Evolutionary conservation across 2,329 filamentous ascomycete species (phyloP).

Genomic region (Erysiphe pulchra): DNA sequence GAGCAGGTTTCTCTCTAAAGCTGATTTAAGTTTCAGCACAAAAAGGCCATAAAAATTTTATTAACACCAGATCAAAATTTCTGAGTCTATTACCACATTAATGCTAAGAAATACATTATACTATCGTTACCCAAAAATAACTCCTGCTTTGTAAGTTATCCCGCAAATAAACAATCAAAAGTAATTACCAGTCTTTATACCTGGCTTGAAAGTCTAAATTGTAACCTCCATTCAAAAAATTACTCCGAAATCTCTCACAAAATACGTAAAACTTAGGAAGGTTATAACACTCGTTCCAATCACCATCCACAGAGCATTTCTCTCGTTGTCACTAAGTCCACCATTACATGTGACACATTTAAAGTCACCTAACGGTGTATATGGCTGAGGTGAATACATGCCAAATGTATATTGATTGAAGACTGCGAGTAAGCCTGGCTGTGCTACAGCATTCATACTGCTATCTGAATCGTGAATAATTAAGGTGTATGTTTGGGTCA

Average conservation of each 20-base stretch:
- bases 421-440: conserved; percentile 28
- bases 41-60: neutral
- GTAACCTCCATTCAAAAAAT: conserved; percentile 10
- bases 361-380: conserved; percentile 26
- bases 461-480: conserved; percentile 33
- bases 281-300: conserved; percentile 29
- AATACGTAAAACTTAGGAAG: conserved; percentile 36
- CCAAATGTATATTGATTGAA: conserved; percentile 27
- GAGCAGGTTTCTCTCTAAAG: conserved; percentile 39
- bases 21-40: conserved; percentile 19
- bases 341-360: conserved; percentile 30
- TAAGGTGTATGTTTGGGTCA: conserved; percentile 31
- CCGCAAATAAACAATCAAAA: neutral
- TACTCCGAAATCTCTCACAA: conserved; percentile 22
- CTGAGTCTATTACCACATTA: no score
- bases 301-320: conserved; percentile 23
- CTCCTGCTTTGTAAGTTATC: neutral
- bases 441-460: conserved; percentile 21
- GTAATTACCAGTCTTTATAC: neutral
- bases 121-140: neutral
- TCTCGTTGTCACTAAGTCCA: conserved; percentile 21
- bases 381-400: conserved; percentile 26
- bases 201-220: neutral
- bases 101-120: neutral
- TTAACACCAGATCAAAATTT: no score